A percentile compares a stretch with the other conserved stretches of the same genome.
These are phyloP conservation scores for Allium cepa DNA, from an alignment of 106 monocot genomes.

Conservation along the genomic window DNA sequence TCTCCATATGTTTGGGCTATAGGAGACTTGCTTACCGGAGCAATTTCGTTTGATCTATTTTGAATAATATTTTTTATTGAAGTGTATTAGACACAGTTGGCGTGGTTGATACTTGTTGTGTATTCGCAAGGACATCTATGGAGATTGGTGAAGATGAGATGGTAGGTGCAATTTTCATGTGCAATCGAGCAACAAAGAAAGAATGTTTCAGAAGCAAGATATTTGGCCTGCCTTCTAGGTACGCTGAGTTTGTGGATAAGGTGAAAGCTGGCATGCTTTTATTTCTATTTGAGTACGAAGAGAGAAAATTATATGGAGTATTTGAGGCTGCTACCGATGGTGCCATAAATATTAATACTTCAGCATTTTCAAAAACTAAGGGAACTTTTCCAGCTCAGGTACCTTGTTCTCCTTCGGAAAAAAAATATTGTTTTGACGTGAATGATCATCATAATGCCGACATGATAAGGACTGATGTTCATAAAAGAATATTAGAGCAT, in stretches of 20 bases:
- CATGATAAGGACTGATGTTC: not conserved
- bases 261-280: conserved; percentile 37
- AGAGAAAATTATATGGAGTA: conserved; percentile 46
- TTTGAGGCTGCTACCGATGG: conserved; percentile 51
- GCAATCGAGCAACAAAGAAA: conserved; percentile 35
- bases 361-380: conserved; percentile 24
- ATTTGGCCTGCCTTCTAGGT: conserved; percentile 36
- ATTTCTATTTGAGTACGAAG: conserved; percentile 57
- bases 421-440: not conserved
- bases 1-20: too few species aligned
- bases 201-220: conserved; percentile 35
- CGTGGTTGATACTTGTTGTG: conserved; percentile 1
- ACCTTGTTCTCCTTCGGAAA: not conserved
- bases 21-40: too few species aligned
- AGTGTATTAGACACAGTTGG: not conserved
- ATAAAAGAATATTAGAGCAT: too few species aligned
- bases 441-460: not conserved
- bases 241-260: conserved; percentile 21
- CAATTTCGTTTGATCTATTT: too few species aligned
- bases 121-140: conserved; percentile 23
- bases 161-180: conserved; percentile 54
- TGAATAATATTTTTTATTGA: too few species aligned
- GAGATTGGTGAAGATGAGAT: conserved; percentile 5
- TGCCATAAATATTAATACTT: conserved; percentile 28
- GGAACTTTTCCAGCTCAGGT: conserved; percentile 48